A percentile compares a stretch with the other conserved stretches of the same genome.
phyloP scores from a whole-genome alignment of 768 basidiomycete species.

The Pluteus cervinus region DNA sequence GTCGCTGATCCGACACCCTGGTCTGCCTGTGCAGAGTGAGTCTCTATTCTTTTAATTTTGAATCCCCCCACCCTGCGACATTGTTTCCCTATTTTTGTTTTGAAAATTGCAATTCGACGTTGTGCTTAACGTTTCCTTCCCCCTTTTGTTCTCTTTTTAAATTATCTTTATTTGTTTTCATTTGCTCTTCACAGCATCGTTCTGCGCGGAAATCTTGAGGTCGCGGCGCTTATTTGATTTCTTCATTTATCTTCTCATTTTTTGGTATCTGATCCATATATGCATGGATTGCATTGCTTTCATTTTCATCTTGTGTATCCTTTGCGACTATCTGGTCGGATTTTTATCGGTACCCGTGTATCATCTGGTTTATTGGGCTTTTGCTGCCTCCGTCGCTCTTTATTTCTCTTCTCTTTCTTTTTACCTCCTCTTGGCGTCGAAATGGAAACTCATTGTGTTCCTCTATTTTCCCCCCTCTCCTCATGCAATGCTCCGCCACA shows the following conservation, averaged over 20 bases:
- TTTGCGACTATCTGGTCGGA: constrained; percentile 3
- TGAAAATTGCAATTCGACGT: not conserved
- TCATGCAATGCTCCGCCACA: too few relatives aligned
- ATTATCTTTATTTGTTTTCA: constrained; percentile 19
- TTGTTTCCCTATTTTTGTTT: constrained; percentile 11
- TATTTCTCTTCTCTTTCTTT: not conserved
- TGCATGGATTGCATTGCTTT: constrained; percentile 2
- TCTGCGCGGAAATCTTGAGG: constrained; percentile 59
- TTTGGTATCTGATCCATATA: constrained; percentile 5
- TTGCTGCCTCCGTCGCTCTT: not conserved
- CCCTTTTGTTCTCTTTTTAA: constrained; percentile 15
- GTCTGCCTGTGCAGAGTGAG: constrained; percentile 52
- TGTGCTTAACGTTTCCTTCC: constrained; percentile 9
- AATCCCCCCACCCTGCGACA: constrained; percentile 8
- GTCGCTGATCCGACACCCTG: not conserved
- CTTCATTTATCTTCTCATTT: constrained; percentile 9
- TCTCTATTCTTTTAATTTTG: constrained; percentile 24
- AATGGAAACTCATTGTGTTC: not conserved
- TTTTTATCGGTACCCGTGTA: constrained; percentile 3
- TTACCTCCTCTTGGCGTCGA: not conserved
- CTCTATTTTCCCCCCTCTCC: constrained; percentile 6
- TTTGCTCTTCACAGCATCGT: constrained; percentile 48
- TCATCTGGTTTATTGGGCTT: constrained; percentile 5
- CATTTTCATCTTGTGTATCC: constrained; percentile 5
- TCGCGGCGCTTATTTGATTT: constrained; percentile 57